Evolutionary conservation across 495 filamentous ascomycete genomes (phyloP).

Genomic region (Apodospora peruviana): DNA sequence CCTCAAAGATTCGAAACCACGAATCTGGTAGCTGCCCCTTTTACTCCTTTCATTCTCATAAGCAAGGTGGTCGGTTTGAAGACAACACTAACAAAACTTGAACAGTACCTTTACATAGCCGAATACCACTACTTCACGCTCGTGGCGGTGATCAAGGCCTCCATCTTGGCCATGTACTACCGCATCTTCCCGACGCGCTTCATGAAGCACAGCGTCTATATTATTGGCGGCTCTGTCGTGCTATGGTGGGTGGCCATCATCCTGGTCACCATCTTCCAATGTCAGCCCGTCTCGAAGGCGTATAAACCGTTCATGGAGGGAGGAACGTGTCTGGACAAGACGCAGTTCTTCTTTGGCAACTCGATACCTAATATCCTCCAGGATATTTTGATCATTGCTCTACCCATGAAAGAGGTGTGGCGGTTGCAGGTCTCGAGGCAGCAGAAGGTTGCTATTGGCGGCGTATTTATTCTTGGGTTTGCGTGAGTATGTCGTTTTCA

Average conservation of each 20-base stretch:
- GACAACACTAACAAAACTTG: neutral
- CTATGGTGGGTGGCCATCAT: conserved; percentile 1
- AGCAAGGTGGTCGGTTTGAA: too few relatives aligned
- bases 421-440: neutral
- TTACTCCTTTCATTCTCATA: too few relatives aligned
- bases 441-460: conserved; percentile 2
- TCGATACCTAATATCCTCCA: conserved; percentile 6
- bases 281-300: conserved; percentile 1
- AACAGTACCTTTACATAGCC: neutral
- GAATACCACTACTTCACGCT: conserved; percentile 5
- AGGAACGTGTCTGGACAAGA: neutral
- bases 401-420: conserved; percentile 5
- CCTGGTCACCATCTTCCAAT: conserved; percentile 7
- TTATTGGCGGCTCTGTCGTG: neutral
- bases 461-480: conserved; percentile 4
- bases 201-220: conserved; percentile 4
- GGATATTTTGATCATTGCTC: conserved; percentile 4
- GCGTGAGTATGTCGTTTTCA: neutral
- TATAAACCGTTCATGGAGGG: neutral
- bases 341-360: neutral
- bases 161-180: conserved; percentile 10
- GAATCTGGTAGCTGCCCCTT: neutral
- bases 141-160: conserved; percentile 7
- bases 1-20: neutral
- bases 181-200: conserved; percentile 7